phyloP scores from a whole-genome alignment of 139 green algal species.

The Asterochloris sp. region DNA sequence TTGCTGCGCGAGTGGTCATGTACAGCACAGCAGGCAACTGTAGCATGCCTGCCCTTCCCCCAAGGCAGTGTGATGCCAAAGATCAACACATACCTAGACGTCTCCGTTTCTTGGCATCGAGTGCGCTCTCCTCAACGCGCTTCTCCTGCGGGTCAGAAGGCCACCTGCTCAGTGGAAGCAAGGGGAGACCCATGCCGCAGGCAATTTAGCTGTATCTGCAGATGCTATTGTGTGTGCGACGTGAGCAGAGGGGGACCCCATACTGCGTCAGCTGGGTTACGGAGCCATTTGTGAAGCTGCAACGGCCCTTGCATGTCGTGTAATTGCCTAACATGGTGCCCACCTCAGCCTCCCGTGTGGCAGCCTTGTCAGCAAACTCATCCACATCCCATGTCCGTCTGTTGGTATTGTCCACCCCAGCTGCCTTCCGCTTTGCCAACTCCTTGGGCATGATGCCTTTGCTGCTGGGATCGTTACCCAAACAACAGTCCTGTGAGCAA shows the following conservation, averaged over 20 bases:
- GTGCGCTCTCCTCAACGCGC: slow-evolving; percentile 50
- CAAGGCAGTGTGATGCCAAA: not conserved
- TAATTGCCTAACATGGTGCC: not conserved
- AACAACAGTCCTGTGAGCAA: no score
- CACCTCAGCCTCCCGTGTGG: slow-evolving; percentile 55
- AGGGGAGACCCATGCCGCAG: not conserved
- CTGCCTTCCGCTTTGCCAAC: slow-evolving; percentile 13
- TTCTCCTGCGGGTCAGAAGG: slow-evolving; percentile 19
- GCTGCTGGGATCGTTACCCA: no score
- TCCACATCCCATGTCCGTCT: slow-evolving; percentile 81
- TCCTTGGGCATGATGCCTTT: not conserved
- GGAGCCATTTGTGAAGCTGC: no score
- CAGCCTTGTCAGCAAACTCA: slow-evolving; percentile 66
- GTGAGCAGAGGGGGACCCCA: no score
- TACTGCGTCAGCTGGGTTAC: no score
- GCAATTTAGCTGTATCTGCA: not conserved
- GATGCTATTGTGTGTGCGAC: no score
- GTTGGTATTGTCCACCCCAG: slow-evolving; percentile 50
- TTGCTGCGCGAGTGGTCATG: no score
- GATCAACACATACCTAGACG: slow-evolving; percentile 34
- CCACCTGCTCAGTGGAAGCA: not conserved
- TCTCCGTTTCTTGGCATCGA: slow-evolving; percentile 67
- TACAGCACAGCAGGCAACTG: no score
- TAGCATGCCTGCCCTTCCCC: not conserved
- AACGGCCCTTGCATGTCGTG: not conserved